These are phyloP conservation scores for Colletotrichum limetticola DNA, from an alignment of 2,329 filamentous ascomycete genomes.

Conservation along the genomic window DNA sequence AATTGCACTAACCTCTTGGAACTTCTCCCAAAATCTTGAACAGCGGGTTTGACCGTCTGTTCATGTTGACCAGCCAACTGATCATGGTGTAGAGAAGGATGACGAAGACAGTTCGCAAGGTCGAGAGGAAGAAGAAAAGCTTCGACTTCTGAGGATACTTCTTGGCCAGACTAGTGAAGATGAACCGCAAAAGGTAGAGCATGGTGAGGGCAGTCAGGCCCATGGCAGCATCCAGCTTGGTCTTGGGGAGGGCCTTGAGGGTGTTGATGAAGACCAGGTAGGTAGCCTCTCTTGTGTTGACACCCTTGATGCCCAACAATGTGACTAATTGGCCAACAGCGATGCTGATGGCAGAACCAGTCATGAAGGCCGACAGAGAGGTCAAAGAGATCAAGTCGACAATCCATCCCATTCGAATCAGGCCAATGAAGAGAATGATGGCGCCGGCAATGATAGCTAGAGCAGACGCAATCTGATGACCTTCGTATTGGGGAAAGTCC, in stretches of 20 bases:
- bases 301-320: constrained; percentile 81
- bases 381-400: constrained; percentile 93
- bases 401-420: constrained; percentile 86
- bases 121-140: constrained; percentile 89
- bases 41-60: constrained; percentile 69
- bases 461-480: constrained; percentile 79
- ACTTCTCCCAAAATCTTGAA: constrained; percentile 83
- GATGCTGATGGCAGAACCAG: constrained; percentile 92
- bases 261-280: constrained; percentile 88
- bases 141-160: constrained; percentile 77
- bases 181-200: constrained; percentile 79
- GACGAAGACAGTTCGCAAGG: constrained; percentile 89
- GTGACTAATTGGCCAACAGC: constrained; percentile 83
- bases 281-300: constrained; percentile 81
- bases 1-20: constrained; percentile 69
- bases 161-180: constrained; percentile 73
- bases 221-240: constrained; percentile 84
- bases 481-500: constrained; percentile 65
- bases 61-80: constrained; percentile 84
- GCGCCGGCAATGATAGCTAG: constrained; percentile 81
- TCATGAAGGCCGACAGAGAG: constrained; percentile 96
- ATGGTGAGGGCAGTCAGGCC: constrained; percentile 83
- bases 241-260: constrained; percentile 74
- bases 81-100: constrained; percentile 93
- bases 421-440: constrained; percentile 82